Evolutionary conservation across 257 asterid species (phyloP).

Genomic region (Nicotiana tabacum): DNA sequence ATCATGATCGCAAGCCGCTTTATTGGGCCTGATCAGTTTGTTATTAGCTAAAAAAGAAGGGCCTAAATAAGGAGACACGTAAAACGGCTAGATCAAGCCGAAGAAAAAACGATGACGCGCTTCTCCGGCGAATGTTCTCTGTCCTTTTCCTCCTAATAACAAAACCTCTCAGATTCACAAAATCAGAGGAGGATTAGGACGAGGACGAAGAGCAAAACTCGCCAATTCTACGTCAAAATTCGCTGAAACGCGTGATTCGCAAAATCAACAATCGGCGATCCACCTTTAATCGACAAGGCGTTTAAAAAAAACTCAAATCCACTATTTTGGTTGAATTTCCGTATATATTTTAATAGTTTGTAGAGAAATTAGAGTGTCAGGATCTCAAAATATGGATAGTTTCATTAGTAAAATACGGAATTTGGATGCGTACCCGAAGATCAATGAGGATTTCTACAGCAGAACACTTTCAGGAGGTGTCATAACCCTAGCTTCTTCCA

Average conservation of each 20-base stretch:
- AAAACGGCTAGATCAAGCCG: conserved; percentile 3
- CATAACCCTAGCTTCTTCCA: conserved; percentile 77
- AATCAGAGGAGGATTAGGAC: neutral
- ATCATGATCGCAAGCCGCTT: neutral
- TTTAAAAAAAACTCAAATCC: conserved; percentile 7
- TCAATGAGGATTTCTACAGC: conserved; percentile 98
- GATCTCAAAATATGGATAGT: conserved; percentile 49
- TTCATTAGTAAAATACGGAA: conserved; percentile 60
- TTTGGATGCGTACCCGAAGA: conserved; percentile 91
- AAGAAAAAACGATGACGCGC: neutral
- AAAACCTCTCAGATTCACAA: conserved; percentile 19
- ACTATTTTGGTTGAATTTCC: neutral
- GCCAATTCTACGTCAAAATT: neutral
- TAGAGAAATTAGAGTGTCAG: neutral
- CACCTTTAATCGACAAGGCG: conserved; percentile 25
- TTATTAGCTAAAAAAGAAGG: neutral
- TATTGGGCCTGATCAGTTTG: neutral
- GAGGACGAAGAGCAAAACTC: neutral
- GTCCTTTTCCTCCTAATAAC: conserved; percentile 14
- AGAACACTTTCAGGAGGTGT: conserved; percentile 91
- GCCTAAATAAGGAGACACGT: neutral
- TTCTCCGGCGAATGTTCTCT: conserved; percentile 31
- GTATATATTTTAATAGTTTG: neutral
- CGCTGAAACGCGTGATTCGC: conserved; percentile 8
- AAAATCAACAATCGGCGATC: neutral